A percentile compares a stretch with the other conserved stretches of the same genome.
Conservation (phyloP, 129 eudicot genomes). For the Scalesia atractyloides region DNA sequence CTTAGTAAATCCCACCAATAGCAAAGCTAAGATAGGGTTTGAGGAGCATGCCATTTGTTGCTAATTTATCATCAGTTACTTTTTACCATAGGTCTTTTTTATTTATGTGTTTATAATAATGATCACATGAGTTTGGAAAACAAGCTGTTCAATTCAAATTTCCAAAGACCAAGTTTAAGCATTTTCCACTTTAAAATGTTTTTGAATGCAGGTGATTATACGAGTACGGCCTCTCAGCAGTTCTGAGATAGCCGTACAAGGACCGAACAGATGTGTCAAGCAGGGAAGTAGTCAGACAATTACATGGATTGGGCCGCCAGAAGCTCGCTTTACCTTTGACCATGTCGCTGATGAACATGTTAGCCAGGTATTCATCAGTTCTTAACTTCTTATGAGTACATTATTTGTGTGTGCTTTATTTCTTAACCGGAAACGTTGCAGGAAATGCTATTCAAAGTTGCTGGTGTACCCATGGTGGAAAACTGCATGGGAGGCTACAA, state of each 20-base stretch:
- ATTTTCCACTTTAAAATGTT: neutral
- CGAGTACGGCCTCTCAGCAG: slow-evolving; percentile 78
- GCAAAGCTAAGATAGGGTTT: too few species aligned
- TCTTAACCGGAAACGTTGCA: slow-evolving; percentile 27
- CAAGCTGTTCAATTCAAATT: neutral
- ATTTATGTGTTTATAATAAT: neutral
- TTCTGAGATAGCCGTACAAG: slow-evolving; percentile 82
- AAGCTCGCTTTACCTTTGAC: slow-evolving; percentile 92
- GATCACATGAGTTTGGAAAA: neutral
- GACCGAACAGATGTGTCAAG: slow-evolving; percentile 73
- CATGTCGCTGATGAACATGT: slow-evolving; percentile 93
- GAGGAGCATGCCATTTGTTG: neutral
- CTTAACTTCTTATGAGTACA: neutral
- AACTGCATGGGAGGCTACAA: slow-evolving; percentile 94
- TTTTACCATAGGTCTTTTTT: neutral
- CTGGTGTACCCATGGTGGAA: slow-evolving; percentile 98
- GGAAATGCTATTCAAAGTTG: slow-evolving; percentile 91
- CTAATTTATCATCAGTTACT: neutral
- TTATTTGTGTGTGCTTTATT: neutral
- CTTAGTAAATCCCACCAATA: too few species aligned
- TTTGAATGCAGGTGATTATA: slow-evolving; percentile 67
- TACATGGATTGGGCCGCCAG: slow-evolving; percentile 92
- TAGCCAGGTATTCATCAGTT: slow-evolving; percentile 58
- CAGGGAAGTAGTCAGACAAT: slow-evolving; percentile 87
- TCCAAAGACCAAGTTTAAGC: neutral